Evolutionary conservation across 768 basidiomycete species (phyloP), one percentile per base, ranked within the genome.

Genomic region (Porpolomopsis calyptriformis): DNA sequence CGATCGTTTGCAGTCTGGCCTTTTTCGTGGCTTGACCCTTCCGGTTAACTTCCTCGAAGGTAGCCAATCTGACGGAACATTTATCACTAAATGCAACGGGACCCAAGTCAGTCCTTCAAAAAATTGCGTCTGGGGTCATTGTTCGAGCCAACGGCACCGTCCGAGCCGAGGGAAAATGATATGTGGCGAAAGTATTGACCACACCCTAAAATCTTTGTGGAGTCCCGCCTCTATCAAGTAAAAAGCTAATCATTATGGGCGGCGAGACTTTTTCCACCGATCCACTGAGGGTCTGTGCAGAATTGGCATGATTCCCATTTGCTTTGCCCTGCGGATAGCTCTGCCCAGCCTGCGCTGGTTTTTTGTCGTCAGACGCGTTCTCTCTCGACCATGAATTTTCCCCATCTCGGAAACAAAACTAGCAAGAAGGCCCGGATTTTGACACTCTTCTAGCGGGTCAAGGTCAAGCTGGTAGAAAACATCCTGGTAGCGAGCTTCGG

Each of bases 271-370:
- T 16, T n/a, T 11, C 42, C 14, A 43, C 4, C 20, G 18, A 12
- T 31, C 40, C 5, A 23, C 20, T 7, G 27, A 45, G 4, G 57
- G 57, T 54, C 53, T 66, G 57, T 71, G 71, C 53, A 72, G 67
- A 14, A 68, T 53, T 7, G 89, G 85, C 44, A 94, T 76, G 47
- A 89, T 59, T 33, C 93, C 93, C 86, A 94, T 92, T 73, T 82
- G 82, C 65, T 84, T 87, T 48, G 93, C 85, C 49, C 93, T 70
- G 37, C 85, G 79, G 48, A 96, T 82, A 36, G 91, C 86, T 64
- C 90, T 90, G 49, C 78, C 85, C 3, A 96, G 54, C 49, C 71
- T 71, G 36, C 88, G 74, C 61, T 96, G 93, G 45, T 68, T 83
- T 64, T 79, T 80, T 62, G 78, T 73, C 1, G 91, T 90, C 37